Evolutionary conservation across 2,329 filamentous ascomycete species (phyloP).

Genomic region (Calonectria henricotiae): DNA sequence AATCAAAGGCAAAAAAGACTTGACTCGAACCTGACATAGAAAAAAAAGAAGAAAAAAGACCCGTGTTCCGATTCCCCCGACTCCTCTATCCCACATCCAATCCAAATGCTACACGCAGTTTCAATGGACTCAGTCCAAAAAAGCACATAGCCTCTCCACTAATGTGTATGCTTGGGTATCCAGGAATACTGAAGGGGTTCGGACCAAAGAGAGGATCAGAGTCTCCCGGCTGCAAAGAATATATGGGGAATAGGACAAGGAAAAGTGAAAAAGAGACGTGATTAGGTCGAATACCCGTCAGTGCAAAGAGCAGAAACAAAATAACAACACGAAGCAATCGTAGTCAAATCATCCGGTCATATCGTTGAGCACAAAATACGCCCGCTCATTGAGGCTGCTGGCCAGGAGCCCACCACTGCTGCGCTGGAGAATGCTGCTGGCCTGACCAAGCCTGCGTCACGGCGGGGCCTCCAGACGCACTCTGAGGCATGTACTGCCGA

Average conservation of each 20-base stretch:
- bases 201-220: constrained; percentile 48
- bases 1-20: constrained; percentile 6
- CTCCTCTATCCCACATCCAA: constrained; percentile 60
- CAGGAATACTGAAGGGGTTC: constrained; percentile 54
- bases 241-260: constrained; percentile 42
- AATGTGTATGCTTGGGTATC: constrained; percentile 59
- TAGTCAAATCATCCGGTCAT: constrained; percentile 48
- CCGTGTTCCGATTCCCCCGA: constrained; percentile 51
- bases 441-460: constrained; percentile 71
- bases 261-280: constrained; percentile 39
- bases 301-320: constrained; percentile 37
- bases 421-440: constrained; percentile 77
- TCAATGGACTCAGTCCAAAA: constrained; percentile 54
- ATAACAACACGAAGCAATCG: constrained; percentile 26
- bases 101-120: constrained; percentile 57
- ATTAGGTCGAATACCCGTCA: constrained; percentile 40
- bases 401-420: constrained; percentile 71
- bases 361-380: constrained; percentile 39
- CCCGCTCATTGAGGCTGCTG: constrained; percentile 62
- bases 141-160: constrained; percentile 58
- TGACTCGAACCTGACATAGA: constrained; percentile 17
- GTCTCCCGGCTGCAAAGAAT: constrained; percentile 42
- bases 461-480: constrained; percentile 67
- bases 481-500: constrained; percentile 79
- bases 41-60: constrained; percentile 39